These are phyloP conservation scores for Mangifera indica DNA, from an alignment of 345 rosid species.

Conservation along the genomic window DNA sequence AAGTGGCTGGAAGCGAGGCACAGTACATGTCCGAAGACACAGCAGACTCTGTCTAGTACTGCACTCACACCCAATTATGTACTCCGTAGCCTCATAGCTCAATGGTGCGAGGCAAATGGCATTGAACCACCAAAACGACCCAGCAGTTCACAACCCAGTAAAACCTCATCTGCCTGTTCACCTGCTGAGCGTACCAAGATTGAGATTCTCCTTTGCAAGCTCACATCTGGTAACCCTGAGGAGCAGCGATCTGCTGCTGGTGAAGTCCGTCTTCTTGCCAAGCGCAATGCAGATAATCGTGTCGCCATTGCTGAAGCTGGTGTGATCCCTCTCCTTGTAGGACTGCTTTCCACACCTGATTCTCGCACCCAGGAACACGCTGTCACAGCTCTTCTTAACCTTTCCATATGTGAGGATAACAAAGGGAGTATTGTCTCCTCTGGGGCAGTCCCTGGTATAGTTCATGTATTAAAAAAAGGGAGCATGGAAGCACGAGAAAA, in stretches of 20 bases:
- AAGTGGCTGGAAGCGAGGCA: conserved; percentile 93
- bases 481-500: conserved; percentile 99
- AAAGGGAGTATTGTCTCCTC: conserved; percentile 83
- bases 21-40: conserved; percentile 94
- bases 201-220: conserved; percentile 75
- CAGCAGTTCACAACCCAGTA: conserved; percentile 61
- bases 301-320: conserved; percentile 99
- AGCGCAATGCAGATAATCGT: conserved; percentile 93
- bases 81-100: conserved; percentile 93
- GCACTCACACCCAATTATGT: conserved; percentile 85
- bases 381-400: conserved; percentile 92
- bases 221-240: conserved; percentile 67
- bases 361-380: conserved; percentile 93
- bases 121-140: conserved; percentile 88
- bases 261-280: conserved; percentile 95
- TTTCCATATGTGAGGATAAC: conserved; percentile 92
- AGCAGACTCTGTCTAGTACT: conserved; percentile 61
- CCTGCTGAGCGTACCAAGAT: conserved; percentile 74
- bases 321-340: conserved; percentile 86
- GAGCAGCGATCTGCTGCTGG: conserved; percentile 86
- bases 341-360: conserved; percentile 79
- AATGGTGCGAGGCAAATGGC: conserved; percentile 93
- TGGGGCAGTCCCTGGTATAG: conserved; percentile 94
- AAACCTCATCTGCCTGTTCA: conserved; percentile 56
- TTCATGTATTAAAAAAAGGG: conserved; percentile 89